phyloP scores from a whole-genome alignment of 1,139 yeast species.

The Geotrichum australiense region DNA sequence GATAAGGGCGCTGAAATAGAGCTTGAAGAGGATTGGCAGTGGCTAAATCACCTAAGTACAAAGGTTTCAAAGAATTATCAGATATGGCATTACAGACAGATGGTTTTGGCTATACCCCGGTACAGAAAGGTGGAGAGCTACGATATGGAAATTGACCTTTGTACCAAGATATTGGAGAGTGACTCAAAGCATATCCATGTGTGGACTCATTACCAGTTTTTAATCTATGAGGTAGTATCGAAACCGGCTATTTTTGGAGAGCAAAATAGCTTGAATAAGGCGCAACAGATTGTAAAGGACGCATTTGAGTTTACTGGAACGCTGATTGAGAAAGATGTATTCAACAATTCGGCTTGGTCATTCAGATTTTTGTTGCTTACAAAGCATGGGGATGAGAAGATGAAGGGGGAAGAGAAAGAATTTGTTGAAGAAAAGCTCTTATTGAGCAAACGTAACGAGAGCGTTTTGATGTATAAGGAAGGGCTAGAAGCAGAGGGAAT shows the following conservation, averaged over 20 bases:
- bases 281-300: conserved; percentile 22
- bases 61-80: conserved; percentile 87
- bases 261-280: too few relatives aligned
- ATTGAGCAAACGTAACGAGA: conserved; percentile 70
- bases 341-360: conserved; percentile 93
- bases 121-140: conserved; percentile 53
- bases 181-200: conserved; percentile 93
- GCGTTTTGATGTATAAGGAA: conserved; percentile 78
- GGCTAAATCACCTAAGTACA: conserved; percentile 73
- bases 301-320: conserved; percentile 52
- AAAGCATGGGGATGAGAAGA: conserved; percentile 20
- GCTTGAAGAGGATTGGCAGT: conserved; percentile 37
- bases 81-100: conserved; percentile 86
- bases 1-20: conserved; percentile 11
- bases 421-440: conserved; percentile 45
- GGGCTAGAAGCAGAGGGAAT: conserved; percentile 40
- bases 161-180: conserved; percentile 29
- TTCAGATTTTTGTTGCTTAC: conserved; percentile 59
- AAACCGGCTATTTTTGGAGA: too few relatives aligned
- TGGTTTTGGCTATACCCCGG: conserved; percentile 20
- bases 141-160: conserved; percentile 58
- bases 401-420: conserved; percentile 38
- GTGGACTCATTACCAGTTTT: conserved; percentile 59
- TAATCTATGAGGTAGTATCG: neutral
- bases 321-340: conserved; percentile 54